These are phyloP conservation scores for Pleurotus tuber-regium DNA, from an alignment of 768 basidiomycete genomes.

Conservation along the genomic window DNA sequence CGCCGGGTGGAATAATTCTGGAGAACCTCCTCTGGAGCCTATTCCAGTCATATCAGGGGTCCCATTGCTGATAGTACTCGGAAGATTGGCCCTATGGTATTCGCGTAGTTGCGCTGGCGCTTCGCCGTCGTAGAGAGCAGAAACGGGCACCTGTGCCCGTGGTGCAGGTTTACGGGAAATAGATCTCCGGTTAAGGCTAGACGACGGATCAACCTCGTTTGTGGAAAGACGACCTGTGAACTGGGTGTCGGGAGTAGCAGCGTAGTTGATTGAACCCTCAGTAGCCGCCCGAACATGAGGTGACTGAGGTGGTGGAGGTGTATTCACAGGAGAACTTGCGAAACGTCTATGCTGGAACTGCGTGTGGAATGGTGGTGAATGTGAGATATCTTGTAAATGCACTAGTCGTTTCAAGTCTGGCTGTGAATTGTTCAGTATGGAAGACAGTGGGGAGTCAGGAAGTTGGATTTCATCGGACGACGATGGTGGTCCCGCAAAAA, in stretches of 20 bases:
- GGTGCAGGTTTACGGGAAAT: constrained; percentile 60
- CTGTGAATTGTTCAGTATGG: constrained; percentile 21
- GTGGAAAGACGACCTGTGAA: constrained; percentile 14
- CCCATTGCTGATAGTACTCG: constrained; percentile 51
- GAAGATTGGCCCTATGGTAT: constrained; percentile 36
- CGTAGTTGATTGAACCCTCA: constrained; percentile 2
- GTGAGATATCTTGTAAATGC: constrained; percentile 15
- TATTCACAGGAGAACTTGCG: constrained; percentile 30
- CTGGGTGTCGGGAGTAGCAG: background rate
- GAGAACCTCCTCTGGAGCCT: constrained; percentile 36
- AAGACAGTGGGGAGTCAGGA: constrained; percentile 31
- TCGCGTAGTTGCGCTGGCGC: constrained; percentile 16
- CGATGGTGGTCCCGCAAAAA: constrained; percentile 59
- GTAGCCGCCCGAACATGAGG: constrained; percentile 3
- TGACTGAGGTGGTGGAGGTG: constrained; percentile 17
- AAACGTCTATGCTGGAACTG: constrained; percentile 32
- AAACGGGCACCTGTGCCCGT: constrained; percentile 59
- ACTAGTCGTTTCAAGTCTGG: constrained; percentile 20
- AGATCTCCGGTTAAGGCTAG: background rate
- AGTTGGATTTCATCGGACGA: constrained; percentile 23
- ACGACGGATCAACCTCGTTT: constrained; percentile 12
- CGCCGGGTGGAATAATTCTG: constrained; percentile 17
- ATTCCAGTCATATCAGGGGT: constrained; percentile 68
- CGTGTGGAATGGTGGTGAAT: constrained; percentile 14
- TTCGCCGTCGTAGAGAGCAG: constrained; percentile 47